Evolutionary conservation across 306 rosid genomes (phyloP).

Genomic region (Carpinus viminea): DNA sequence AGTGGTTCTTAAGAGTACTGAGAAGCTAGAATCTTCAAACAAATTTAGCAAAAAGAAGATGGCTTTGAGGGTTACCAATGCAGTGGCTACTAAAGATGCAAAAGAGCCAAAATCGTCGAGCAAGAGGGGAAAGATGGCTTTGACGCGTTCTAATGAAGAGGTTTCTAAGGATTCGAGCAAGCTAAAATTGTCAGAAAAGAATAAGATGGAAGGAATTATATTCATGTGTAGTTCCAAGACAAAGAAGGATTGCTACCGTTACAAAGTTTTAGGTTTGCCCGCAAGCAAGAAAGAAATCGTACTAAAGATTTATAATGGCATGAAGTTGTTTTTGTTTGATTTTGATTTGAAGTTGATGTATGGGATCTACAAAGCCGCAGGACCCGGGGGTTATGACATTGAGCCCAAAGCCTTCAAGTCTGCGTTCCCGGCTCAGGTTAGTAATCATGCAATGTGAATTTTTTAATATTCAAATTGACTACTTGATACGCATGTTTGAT

Average conservation of each 20-base stretch:
- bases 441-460: neutral
- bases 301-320: neutral
- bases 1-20: neutral
- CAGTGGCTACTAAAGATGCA: neutral
- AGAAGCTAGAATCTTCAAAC: neutral
- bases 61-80: neutral
- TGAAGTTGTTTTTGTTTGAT: constrained; percentile 13
- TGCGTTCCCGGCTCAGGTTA: constrained; percentile 10
- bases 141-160: neutral
- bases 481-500: neutral
- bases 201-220: neutral
- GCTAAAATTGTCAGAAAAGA: neutral
- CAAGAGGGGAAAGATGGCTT: neutral
- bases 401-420: constrained; percentile 13
- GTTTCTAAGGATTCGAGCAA: neutral
- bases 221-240: constrained; percentile 13
- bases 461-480: neutral
- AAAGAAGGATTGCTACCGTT: constrained; percentile 3
- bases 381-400: neutral
- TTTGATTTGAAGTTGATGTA: constrained; percentile 5
- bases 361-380: constrained; percentile 7
- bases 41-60: neutral
- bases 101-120: neutral
- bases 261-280: constrained; percentile 8
- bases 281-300: constrained; percentile 6